These are phyloP conservation scores for Heterobasidion occidentale DNA, from an alignment of 1,284 basidiomycete species.

Conservation along the genomic window DNA sequence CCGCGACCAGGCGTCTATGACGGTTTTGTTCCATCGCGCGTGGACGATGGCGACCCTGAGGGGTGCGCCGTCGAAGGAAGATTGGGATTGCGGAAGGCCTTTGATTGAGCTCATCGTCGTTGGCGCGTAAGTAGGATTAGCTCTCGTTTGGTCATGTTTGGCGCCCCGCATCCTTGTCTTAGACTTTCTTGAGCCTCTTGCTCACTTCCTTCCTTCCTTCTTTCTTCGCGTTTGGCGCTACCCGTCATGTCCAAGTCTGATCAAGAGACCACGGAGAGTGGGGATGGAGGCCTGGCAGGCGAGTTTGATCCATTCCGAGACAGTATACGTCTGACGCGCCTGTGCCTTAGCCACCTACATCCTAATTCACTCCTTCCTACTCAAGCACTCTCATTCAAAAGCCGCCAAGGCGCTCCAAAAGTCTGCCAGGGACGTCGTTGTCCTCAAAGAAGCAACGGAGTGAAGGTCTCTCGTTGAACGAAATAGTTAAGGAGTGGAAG, in stretches of 20 bases:
- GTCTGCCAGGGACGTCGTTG: conserved; percentile 50
- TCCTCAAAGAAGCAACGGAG: conserved; percentile 42
- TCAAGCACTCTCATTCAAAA: conserved; percentile 51
- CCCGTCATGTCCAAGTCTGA: not conserved
- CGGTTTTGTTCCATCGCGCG: conserved; percentile 84
- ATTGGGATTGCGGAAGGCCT: conserved; percentile 58
- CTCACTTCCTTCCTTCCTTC: not conserved
- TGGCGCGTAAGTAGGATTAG: not conserved
- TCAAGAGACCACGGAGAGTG: not conserved
- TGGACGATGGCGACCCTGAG: conserved; percentile 88
- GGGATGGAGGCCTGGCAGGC: conserved; percentile 14
- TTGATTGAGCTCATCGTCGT: conserved; percentile 49
- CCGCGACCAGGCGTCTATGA: conserved; percentile 83
- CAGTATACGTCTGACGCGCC: not conserved
- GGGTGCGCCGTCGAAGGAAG: conserved; percentile 67
- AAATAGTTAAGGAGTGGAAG: conserved; percentile 59
- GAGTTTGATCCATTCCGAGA: conserved; percentile 1
- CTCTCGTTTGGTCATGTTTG: conserved; percentile 5
- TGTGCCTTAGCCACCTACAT: conserved; percentile 54
- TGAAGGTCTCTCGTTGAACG: conserved; percentile 48
- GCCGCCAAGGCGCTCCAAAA: conserved; percentile 48
- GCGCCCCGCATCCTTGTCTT: not conserved
- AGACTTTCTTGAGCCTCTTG: not conserved
- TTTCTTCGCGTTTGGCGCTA: not conserved
- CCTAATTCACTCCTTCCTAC: conserved; percentile 66